phyloP scores from a whole-genome alignment of 176 grass and related monocot genomes.

The Bothriochloa decipiens region DNA sequence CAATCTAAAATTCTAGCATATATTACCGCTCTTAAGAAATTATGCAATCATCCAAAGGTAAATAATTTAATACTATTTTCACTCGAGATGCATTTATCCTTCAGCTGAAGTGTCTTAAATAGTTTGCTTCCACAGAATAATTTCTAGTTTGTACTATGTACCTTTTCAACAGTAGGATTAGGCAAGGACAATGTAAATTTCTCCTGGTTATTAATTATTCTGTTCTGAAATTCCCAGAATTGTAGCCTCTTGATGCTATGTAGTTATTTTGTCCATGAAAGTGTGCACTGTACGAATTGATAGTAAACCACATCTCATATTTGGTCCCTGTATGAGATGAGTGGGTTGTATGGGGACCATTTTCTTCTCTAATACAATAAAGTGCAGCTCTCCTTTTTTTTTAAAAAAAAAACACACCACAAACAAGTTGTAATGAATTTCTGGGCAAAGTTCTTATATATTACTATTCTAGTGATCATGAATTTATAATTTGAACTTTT shows the following conservation, averaged over 20 bases:
- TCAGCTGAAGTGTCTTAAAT: neutral
- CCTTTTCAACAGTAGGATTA: slow-evolving; percentile 27
- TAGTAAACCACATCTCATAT: neutral
- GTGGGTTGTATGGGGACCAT: neutral
- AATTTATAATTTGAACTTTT: neutral
- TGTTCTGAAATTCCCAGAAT: slow-evolving; percentile 14
- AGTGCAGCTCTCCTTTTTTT: neutral
- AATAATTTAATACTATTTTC: slow-evolving; percentile 34
- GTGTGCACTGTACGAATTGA: slow-evolving; percentile 12
- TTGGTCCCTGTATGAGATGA: no score
- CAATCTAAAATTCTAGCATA: slow-evolving; percentile 90
- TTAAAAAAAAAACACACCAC: neutral
- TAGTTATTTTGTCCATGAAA: slow-evolving; percentile 20
- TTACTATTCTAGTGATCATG: slow-evolving; percentile 27
- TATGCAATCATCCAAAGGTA: slow-evolving; percentile 99
- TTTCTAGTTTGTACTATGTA: slow-evolving; percentile 17
- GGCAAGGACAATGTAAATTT: slow-evolving; percentile 1
- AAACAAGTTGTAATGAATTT: slow-evolving; percentile 12
- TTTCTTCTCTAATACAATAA: neutral
- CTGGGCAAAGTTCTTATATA: neutral
- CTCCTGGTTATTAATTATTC: slow-evolving; percentile 9
- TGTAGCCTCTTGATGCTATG: neutral
- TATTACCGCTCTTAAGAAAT: slow-evolving; percentile 97
- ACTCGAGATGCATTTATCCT: neutral
- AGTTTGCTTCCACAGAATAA: slow-evolving; percentile 10